Percentiles rank a stretch among this genome's conserved stretches.
Evolutionary conservation across 2,329 filamentous ascomycete genomes (phyloP).

Genomic region (Alternaria triticimaculans): DNA sequence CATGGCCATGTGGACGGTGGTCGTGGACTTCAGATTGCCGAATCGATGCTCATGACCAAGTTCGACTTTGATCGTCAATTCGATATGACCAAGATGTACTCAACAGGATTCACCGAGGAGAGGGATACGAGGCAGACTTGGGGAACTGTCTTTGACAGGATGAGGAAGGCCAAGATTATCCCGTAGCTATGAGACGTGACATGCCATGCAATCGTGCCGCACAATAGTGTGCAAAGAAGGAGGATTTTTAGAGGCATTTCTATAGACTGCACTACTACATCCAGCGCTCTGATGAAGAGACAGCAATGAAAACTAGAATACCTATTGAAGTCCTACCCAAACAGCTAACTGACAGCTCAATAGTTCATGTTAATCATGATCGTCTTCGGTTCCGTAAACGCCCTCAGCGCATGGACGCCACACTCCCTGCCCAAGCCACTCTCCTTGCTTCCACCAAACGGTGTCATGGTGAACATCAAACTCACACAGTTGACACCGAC

Average conservation of each 20-base stretch:
- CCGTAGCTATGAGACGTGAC: conserved; percentile 26
- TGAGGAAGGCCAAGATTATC: conserved; percentile 53
- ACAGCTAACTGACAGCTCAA: conserved; percentile 5
- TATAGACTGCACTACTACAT: neutral
- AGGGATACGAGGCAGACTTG: conserved; percentile 48
- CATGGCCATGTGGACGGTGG: conserved; percentile 49
- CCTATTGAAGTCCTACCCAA: neutral
- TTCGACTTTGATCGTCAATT: conserved; percentile 56
- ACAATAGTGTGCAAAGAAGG: too few relatives aligned
- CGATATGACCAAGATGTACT: conserved; percentile 55
- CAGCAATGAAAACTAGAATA: neutral
- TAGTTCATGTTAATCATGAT: conserved; percentile 55
- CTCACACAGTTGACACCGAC: conserved; percentile 45
- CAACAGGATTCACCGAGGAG: conserved; percentile 53
- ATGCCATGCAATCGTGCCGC: neutral
- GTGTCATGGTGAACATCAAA: conserved; percentile 49
- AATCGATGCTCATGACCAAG: conserved; percentile 52
- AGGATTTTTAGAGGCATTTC: neutral
- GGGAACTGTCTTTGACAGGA: conserved; percentile 53
- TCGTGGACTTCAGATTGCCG: conserved; percentile 48
- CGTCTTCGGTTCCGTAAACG: conserved; percentile 60
- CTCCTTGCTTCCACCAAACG: conserved; percentile 61
- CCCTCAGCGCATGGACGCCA: conserved; percentile 56
- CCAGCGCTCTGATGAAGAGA: neutral
- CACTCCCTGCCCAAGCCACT: conserved; percentile 59